A percentile compares a stretch with the other conserved stretches of the same genome.
These are phyloP conservation scores for Aspergillus mulundensis DNA, from an alignment of 495 filamentous ascomycete genomes.

Conservation along the genomic window DNA sequence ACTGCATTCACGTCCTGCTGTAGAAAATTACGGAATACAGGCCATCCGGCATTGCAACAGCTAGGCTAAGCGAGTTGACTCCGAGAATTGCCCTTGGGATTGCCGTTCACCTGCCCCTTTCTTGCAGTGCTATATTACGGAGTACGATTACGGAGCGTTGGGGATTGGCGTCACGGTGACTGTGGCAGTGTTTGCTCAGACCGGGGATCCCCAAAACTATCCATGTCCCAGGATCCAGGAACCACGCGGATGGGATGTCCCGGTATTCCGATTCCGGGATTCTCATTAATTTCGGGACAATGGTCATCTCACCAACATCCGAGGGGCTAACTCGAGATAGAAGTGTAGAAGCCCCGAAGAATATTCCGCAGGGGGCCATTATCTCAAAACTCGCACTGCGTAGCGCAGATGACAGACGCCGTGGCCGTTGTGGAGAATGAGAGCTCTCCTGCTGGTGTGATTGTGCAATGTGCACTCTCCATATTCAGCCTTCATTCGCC, in stretches of 20 bases:
- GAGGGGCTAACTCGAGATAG: not conserved
- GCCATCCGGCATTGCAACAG: not conserved
- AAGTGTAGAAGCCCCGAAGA: not conserved
- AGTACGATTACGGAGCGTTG: not conserved
- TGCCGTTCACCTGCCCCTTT: not conserved
- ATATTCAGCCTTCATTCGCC: not conserved
- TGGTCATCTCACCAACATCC: not conserved
- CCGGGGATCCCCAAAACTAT: not conserved
- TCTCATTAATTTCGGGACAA: not conserved
- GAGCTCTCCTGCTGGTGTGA: not conserved
- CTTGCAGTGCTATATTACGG: not conserved
- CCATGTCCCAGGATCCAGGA: not conserved
- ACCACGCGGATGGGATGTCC: slow-evolving; percentile 9
- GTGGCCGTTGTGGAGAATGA: not conserved
- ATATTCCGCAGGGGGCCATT: not conserved
- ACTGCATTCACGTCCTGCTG: not conserved
- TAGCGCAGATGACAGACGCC: not conserved
- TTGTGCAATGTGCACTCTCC: not conserved
- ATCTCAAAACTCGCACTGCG: not conserved
- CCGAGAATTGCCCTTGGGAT: not conserved
- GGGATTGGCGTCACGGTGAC: not conserved
- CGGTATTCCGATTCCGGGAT: not conserved
- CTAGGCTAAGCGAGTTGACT: not conserved
- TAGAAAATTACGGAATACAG: not conserved
- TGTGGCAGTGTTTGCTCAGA: not conserved